These are phyloP conservation scores for Phytophthora megakarya DNA, from an alignment of 352 stramenopile genomes.

Conservation along the genomic window DNA sequence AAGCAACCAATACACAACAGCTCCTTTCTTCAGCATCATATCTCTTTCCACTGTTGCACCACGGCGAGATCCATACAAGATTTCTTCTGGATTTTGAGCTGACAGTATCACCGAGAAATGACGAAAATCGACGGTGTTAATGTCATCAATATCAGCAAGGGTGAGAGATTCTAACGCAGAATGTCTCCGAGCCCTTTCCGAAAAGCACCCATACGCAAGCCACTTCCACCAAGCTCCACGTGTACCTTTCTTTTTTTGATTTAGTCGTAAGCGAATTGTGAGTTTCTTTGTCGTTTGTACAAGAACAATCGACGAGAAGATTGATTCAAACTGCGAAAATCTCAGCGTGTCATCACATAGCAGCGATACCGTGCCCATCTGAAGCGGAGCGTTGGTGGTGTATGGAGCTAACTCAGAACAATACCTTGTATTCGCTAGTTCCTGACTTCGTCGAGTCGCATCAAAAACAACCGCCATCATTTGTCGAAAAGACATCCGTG, in stretches of 20 bases:
- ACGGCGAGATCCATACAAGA: conserved; percentile 1
- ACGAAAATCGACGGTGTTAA: conserved; percentile 8
- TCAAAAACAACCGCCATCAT: conserved; percentile 26
- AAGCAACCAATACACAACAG: conserved; percentile 9
- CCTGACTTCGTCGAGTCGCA: conserved; percentile 18
- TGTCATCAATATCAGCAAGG: conserved; percentile 8
- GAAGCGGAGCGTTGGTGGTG: conserved; percentile 1
- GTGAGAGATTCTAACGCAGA: conserved; percentile 15
- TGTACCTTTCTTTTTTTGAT: background rate
- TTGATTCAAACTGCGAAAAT: conserved; percentile 5
- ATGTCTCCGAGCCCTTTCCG: conserved; percentile 11
- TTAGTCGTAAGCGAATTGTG: conserved; percentile 1
- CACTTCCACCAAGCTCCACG: conserved; percentile 22
- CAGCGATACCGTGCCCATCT: conserved; percentile 11
- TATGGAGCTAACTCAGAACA: background rate
- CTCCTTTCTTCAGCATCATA: conserved; percentile 10
- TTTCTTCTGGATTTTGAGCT: conserved; percentile 22
- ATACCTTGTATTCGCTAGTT: conserved; percentile 25
- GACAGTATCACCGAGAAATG: conserved; percentile 8
- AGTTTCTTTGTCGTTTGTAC: conserved; percentile 21
- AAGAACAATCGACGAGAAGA: conserved; percentile 21
- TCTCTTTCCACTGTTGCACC: conserved; percentile 1
- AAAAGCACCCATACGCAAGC: conserved; percentile 27
- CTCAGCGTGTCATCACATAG: conserved; percentile 7
- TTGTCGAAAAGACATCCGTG: conserved; percentile 16